Evolutionary conservation across 805 yeast genomes (phyloP).

Genomic region (Starmera quercuum): DNA sequence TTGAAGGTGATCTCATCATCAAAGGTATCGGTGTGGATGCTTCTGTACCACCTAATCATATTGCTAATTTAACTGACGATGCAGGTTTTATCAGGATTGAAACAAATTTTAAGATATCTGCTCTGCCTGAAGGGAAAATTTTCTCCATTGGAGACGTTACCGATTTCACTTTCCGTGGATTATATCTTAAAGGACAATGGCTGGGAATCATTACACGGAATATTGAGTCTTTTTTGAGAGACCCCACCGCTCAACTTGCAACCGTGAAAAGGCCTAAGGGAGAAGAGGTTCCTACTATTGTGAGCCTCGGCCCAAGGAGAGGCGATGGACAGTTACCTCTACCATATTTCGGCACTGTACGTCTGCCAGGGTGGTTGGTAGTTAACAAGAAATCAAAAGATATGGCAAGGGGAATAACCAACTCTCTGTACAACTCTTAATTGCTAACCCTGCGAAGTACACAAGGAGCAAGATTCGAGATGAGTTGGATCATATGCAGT

Average conservation of each 20-base stretch:
- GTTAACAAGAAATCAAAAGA: too few relatives aligned
- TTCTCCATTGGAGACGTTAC: conserved; percentile 28
- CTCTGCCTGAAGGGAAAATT: conserved; percentile 7
- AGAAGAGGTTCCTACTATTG: conserved; percentile 2
- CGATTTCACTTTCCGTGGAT: conserved; percentile 16
- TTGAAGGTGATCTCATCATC: conserved; percentile 14
- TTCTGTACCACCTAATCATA: conserved; percentile 13
- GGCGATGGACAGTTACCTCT: conserved; percentile 21
- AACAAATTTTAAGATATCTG: conserved; percentile 16
- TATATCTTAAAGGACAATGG: conserved; percentile 9
- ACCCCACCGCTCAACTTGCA: not conserved
- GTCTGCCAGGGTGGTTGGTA: too few relatives aligned
- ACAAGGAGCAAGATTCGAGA: too few relatives aligned
- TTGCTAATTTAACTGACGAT: conserved; percentile 6
- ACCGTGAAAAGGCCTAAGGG: not conserved
- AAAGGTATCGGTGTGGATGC: conserved; percentile 14
- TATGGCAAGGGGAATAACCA: too few relatives aligned
- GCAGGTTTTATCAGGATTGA: conserved; percentile 15
- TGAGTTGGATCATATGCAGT: too few relatives aligned
- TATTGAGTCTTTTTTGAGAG: conserved; percentile 3
- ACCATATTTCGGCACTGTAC: too few relatives aligned
- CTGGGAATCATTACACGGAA: conserved; percentile 11
- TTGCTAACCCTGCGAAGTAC: too few relatives aligned
- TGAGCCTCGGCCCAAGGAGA: conserved; percentile 18
- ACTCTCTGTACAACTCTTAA: too few relatives aligned